phyloP scores from a whole-genome alignment of 768 basidiomycete genomes.

The Leccinum disarticulatum region DNA sequence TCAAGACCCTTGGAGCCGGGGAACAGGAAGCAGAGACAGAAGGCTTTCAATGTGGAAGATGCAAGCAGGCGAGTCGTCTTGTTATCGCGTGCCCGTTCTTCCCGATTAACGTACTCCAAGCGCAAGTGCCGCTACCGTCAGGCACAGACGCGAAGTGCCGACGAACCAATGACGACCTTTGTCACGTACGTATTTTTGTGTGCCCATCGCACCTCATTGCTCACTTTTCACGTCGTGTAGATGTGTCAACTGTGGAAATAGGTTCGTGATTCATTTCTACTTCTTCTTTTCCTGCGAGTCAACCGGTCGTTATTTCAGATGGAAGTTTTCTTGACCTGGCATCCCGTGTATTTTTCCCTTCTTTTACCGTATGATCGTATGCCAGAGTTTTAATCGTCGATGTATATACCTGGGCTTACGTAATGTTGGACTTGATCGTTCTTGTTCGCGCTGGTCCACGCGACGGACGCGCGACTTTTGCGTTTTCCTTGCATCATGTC shows the following conservation, averaged over 20 bases:
- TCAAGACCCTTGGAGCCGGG: constrained; percentile 86
- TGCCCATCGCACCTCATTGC: not conserved
- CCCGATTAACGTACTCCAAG: constrained; percentile 33
- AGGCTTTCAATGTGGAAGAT: constrained; percentile 94
- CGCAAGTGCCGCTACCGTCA: constrained; percentile 91
- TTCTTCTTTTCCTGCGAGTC: not conserved
- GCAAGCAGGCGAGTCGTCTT: constrained; percentile 70
- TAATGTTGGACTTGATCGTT: constrained; percentile 12
- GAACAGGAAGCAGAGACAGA: constrained; percentile 94
- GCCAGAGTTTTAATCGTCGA: not conserved
- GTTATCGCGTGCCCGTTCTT: not conserved
- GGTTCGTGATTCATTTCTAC: constrained; percentile 32
- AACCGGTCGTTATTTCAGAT: constrained; percentile 33
- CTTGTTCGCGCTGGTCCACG: constrained; percentile 18
- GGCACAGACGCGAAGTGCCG: constrained; percentile 95
- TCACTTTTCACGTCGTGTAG: constrained; percentile 29
- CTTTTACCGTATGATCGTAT: not conserved
- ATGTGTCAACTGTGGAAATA: constrained; percentile 67
- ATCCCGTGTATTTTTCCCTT: not conserved
- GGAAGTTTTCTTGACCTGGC: constrained; percentile 60
- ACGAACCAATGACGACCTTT: constrained; percentile 99
- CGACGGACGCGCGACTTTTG: constrained; percentile 7
- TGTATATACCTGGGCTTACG: constrained; percentile 28
- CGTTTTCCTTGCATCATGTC: constrained; percentile 21
- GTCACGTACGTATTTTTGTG: constrained; percentile 62